Evolutionary conservation across 306 rosid species (phyloP).

Genomic region (Quercus rubra): DNA sequence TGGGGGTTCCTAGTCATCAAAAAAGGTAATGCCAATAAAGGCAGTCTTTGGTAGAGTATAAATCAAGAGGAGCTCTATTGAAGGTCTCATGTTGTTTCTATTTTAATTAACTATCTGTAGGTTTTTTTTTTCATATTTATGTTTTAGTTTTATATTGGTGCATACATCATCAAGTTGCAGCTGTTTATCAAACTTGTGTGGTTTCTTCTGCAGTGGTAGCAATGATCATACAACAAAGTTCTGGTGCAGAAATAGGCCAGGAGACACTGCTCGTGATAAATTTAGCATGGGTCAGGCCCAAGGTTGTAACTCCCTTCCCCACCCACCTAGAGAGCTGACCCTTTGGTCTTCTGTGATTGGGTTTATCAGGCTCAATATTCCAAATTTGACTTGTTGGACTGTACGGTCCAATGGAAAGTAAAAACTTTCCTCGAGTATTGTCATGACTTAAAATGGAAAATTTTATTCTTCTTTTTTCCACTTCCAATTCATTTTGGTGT

Average conservation of each 20-base stretch:
- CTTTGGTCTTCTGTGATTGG: background rate
- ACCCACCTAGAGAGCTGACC: background rate
- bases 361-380: background rate
- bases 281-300: conserved; percentile 60
- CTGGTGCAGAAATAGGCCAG: conserved; percentile 99
- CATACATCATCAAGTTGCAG: conserved; percentile 7
- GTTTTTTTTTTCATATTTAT: background rate
- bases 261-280: conserved; percentile 84
- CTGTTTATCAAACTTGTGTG: conserved; percentile 3
- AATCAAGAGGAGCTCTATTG: background rate
- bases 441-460: background rate
- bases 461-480: background rate
- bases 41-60: background rate
- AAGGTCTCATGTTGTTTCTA: background rate
- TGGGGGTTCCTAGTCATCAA: too few relatives aligned
- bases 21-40: background rate
- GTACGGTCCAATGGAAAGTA: background rate
- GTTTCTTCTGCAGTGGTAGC: conserved; percentile 84
- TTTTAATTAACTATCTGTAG: background rate
- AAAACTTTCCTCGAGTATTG: background rate
- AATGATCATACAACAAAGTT: conserved; percentile 95
- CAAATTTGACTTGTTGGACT: background rate
- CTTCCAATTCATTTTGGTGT: background rate
- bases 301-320: conserved; percentile 40
- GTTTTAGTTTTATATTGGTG: conserved; percentile 1